Percentiles rank a stretch among this genome's conserved stretches.
These are phyloP conservation scores for Botryotinia convoluta DNA, from an alignment of 2,329 filamentous ascomycete species.

Conservation along the genomic window DNA sequence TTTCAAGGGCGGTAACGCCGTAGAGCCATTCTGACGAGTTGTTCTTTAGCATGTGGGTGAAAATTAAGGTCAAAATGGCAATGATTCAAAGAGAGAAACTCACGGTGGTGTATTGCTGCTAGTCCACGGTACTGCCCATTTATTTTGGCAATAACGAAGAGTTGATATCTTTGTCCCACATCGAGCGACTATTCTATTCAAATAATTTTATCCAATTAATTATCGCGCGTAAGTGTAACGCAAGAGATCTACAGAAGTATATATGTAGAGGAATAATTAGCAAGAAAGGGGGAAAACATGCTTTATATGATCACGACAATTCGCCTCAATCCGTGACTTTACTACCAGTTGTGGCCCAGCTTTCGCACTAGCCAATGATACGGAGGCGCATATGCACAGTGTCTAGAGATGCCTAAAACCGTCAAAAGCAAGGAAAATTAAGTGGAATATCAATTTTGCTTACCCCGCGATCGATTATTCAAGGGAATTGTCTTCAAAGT, in stretches of 20 bases:
- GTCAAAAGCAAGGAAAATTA: neutral
- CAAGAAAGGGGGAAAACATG: neutral
- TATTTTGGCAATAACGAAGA: conserved; percentile 34
- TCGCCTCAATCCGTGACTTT: neutral
- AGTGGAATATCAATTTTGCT: neutral
- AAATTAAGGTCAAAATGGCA: accelerated
- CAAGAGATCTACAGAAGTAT: neutral
- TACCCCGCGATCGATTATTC: neutral
- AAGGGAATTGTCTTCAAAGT: neutral
- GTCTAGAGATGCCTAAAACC: neutral
- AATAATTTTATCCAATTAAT: neutral
- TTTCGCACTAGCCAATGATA: neutral
- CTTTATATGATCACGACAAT: neutral
- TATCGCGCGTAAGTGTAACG: neutral
- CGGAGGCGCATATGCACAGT: neutral
- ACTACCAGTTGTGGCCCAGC: neutral
- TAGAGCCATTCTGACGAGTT: neutral
- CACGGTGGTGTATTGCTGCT: conserved; percentile 27
- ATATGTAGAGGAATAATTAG: neutral
- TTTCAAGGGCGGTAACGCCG: conserved; percentile 19
- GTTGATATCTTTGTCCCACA: conserved; percentile 35
- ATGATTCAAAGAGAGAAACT: neutral
- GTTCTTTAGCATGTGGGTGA: neutral
- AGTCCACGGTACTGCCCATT: conserved; percentile 32
- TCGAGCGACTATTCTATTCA: neutral